Evolutionary conservation across 441 rosid species (phyloP), one percentile per base, ranked within the genome.

Genomic region (Capsella rubella): DNA sequence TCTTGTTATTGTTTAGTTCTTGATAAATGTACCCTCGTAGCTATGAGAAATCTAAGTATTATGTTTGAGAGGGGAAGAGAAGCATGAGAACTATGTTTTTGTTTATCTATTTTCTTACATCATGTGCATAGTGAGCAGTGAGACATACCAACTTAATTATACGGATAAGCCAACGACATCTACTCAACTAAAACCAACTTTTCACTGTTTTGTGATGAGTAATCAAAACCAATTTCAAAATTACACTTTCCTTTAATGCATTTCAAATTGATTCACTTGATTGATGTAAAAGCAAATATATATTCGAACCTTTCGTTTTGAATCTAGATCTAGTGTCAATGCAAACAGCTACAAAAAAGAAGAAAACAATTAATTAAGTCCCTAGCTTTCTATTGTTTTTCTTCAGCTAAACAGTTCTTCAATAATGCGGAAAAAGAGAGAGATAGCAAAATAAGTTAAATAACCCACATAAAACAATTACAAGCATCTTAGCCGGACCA

Each of bases 301-400:
- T 34, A 46, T 66, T 35, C 8, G 35, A 37, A 37, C 25, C 37
- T 25, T 1, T 16, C 61, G 60, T 50, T 74, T 74, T 49, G 67
- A 74, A 74, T 57, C 67, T 57, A 47, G 78, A 66, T 74, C 73
- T 58, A 58, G 49, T 66, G 18, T 29, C 53, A 57, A 74, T 43
- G 25, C 35, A 65, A 21, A 21, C 25, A 57, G 15, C 53, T 65
- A 18, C 1, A 1, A 6, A 63, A 6, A 2, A 34, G 13, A 56
- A 2, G 27, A 15, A 42, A 27, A 4, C 15, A 64, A 29, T 57
- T 27, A 73, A 13, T 32, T 34, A 45, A 32, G 31, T 29, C 35
- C 40, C 4, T 64, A 73, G 72, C 50, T 73, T 5, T 64, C 21
- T 27, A 14, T 13, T 40, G 15, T 11, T 34, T 10, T 10, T 31